phyloP scores from a whole-genome alignment of 768 basidiomycete species.

The Russula earlei region DNA sequence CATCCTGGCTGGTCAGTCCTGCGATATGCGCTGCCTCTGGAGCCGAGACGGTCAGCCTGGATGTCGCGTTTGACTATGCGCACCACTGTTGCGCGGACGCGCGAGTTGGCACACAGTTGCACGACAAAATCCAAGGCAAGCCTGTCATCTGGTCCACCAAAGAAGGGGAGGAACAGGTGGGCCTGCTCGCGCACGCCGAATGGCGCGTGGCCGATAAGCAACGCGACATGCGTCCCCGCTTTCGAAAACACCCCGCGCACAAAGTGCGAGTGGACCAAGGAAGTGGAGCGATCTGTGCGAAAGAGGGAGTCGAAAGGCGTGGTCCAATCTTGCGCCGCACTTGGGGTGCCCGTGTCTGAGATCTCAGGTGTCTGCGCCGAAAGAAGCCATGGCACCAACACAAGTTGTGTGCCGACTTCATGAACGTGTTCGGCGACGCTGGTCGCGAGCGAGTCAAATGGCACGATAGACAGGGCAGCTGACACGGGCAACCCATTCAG shows the following conservation, averaged over 20 bases:
- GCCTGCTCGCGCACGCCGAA: constrained; percentile 30
- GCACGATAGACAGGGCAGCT: constrained; percentile 63
- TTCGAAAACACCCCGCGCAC: constrained; percentile 72
- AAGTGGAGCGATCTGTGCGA: constrained; percentile 35
- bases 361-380: constrained; percentile 21
- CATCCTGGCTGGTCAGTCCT: constrained; percentile 15
- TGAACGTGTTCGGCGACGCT: constrained; percentile 62
- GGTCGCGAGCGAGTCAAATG: constrained; percentile 61
- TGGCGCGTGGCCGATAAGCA: constrained; percentile 65
- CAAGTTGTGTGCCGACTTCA: constrained; percentile 52
- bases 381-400: constrained; percentile 76
- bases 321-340: constrained; percentile 27
- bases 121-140: constrained; percentile 76
- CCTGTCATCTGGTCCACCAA: constrained; percentile 90
- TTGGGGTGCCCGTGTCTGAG: constrained; percentile 13
- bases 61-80: constrained; percentile 46
- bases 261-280: constrained; percentile 68
- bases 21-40: constrained; percentile 23
- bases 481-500: constrained; percentile 58
- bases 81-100: constrained; percentile 65
- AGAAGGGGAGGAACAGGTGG: constrained; percentile 82
- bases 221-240: constrained; percentile 63
- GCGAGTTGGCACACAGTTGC: constrained; percentile 66
- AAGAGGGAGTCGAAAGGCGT: constrained; percentile 70
- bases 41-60: constrained; percentile 9